A percentile compares a stretch with the other conserved stretches of the same genome.
Evolutionary conservation across 2,329 filamentous ascomycete genomes (phyloP).

Genomic region (Ophiostoma triangulosporum): DNA sequence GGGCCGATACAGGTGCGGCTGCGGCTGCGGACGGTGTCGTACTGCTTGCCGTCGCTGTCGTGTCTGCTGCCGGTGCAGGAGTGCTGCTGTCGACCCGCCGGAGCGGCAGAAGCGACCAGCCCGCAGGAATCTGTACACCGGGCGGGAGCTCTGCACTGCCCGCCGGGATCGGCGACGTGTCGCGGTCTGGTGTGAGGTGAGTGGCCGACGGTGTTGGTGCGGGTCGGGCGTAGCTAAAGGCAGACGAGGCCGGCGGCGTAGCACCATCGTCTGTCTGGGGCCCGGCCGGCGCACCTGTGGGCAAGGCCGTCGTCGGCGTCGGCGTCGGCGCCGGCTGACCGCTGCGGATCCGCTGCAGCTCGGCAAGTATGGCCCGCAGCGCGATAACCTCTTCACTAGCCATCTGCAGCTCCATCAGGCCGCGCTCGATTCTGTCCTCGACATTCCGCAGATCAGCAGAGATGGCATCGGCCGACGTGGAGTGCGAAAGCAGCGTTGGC

Average conservation of each 20-base stretch:
- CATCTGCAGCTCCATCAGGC: constrained; percentile 41
- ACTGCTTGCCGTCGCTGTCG: neutral
- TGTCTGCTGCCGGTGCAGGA: neutral
- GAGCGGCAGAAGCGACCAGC: constrained; percentile 39
- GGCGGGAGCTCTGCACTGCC: constrained; percentile 49
- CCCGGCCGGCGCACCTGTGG: neutral
- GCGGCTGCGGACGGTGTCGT: neutral
- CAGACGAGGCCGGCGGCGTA: constrained; percentile 16
- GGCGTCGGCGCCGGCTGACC: neutral
- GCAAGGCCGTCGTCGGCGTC: neutral
- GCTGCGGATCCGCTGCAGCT: constrained; percentile 52
- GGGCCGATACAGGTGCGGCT: neutral
- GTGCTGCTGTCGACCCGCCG: constrained; percentile 30
- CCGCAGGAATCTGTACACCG: constrained; percentile 48
- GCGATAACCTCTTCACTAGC: constrained; percentile 54
- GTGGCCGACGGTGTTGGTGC: constrained; percentile 21
- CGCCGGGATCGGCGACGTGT: constrained; percentile 34
- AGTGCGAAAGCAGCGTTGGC: constrained; percentile 1
- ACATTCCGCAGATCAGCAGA: constrained; percentile 50
- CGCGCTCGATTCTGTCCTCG: constrained; percentile 56
- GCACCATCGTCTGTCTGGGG: neutral
- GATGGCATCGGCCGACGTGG: constrained; percentile 26
- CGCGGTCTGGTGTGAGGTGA: constrained; percentile 32
- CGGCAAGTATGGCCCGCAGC: constrained; percentile 53
- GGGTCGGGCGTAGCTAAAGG: constrained; percentile 16